Evolutionary conservation across 139 green algal genomes (phyloP).

Genomic region (Tetraselmis striata): DNA sequence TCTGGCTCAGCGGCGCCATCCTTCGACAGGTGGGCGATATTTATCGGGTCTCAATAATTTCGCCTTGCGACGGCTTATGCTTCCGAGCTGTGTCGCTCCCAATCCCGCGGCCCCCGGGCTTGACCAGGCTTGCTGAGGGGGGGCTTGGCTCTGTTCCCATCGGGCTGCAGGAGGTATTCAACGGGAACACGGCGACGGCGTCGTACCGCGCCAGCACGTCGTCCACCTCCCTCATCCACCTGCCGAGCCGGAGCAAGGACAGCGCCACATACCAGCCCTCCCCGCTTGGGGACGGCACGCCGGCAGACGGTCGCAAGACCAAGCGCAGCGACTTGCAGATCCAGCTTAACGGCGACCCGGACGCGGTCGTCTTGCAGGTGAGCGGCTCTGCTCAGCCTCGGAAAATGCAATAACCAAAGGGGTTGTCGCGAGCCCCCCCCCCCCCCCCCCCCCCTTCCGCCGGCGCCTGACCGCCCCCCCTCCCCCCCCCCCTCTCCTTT

Average conservation of each 20-base stretch:
- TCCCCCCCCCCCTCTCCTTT: too few relatives aligned
- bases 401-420: too few relatives aligned
- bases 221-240: not conserved
- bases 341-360: not conserved
- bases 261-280: not conserved
- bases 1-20: constrained; percentile 49
- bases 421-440: too few relatives aligned
- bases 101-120: too few relatives aligned
- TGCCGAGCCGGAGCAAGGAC: not conserved
- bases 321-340: not conserved
- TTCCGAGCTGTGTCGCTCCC: too few relatives aligned
- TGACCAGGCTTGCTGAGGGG: too few relatives aligned
- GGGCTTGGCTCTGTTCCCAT: too few relatives aligned
- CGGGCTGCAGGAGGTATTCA: not conserved
- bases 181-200: not conserved
- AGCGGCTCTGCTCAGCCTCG: too few relatives aligned
- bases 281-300: not conserved
- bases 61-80: too few relatives aligned
- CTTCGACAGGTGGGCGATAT: not conserved
- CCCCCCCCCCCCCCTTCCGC: too few relatives aligned
- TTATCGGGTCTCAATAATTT: too few relatives aligned
- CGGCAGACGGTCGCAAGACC: not conserved
- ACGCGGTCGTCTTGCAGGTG: not conserved
- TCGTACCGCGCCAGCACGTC: not conserved
- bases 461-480: too few relatives aligned